phyloP scores from a whole-genome alignment of 208 protist genomes.

The Naegleria fowleri region DNA sequence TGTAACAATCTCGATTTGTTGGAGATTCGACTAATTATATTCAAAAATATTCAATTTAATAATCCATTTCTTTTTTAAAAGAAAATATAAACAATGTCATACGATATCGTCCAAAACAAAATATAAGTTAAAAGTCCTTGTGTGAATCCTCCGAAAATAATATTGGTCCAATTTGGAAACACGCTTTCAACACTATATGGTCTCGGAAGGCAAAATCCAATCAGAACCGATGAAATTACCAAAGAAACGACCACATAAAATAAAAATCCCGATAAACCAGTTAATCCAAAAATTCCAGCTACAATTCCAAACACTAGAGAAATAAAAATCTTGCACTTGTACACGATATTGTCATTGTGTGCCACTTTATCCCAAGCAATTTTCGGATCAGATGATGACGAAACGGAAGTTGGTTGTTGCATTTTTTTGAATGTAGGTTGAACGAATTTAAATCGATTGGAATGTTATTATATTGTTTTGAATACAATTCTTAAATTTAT shows the following conservation, averaged over 20 bases:
- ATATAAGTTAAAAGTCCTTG: slow-evolving; percentile 18
- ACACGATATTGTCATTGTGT: slow-evolving; percentile 19
- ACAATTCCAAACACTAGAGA: slow-evolving; percentile 6
- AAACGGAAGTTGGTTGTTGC: too few species aligned
- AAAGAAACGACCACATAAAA: neutral
- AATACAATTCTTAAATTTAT: too few species aligned
- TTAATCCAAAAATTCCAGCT: slow-evolving; percentile 19
- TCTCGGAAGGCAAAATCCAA: neutral
- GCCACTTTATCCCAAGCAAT: neutral
- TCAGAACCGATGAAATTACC: neutral
- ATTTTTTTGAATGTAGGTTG: too few species aligned
- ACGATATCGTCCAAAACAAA: slow-evolving; percentile 1
- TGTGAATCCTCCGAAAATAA: neutral
- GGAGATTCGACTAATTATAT: too few species aligned
- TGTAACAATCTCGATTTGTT: too few species aligned
- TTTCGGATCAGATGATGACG: neutral
- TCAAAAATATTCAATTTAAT: too few species aligned
- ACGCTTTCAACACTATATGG: neutral
- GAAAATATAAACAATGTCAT: slow-evolving; percentile 7
- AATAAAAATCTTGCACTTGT: neutral
- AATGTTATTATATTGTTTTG: too few species aligned
- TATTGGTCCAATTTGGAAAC: neutral
- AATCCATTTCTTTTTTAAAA: neutral
- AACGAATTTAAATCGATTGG: too few species aligned
- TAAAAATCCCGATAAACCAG: neutral